Base-by-base conservation (phyloP, 2,329 filamentous ascomycete genomes). In the Ophiostoma ips region DNA sequence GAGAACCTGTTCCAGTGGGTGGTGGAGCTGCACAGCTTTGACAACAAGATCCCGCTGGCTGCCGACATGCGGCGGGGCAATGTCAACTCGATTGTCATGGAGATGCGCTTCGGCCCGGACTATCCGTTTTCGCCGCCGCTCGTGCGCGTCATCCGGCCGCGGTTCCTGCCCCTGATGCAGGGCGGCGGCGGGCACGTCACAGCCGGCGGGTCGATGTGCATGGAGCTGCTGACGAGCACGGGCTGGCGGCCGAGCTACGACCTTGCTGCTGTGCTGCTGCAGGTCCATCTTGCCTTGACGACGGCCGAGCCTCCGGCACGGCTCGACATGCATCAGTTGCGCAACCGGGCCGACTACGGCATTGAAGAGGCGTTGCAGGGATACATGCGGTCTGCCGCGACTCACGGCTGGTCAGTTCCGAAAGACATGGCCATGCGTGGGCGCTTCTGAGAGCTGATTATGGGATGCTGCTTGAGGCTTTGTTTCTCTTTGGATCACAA, bases 101-200 rank as follows among this genome's bases (percentile, higher is more conserved):
- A 95, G 64, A 68, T 95, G 38, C 84, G 87, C 2, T 95, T 94
- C 59, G 80, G 84, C 2, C 71, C 76, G 13, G 73, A 83, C 46
- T 94, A 81, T 56, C 89, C 89, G 0, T 77, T 84, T 60, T 74
- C 77, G 1, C 89, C 89, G 3, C 89, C 89, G 0, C 94, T 95
- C 59, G 77, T 94, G 28, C 81, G 89, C 7, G 79, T 95, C 15
- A 75, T 95, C 49, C 78, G 83, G 6, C 89, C 89, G 1, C 81
- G 83, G 5, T 90, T 95, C 62, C 63, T 90, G 18, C 71, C 77
- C 2, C 90, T 90, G 59, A 61, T 68, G 24, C 58, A 69, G 5
- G 87, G 87, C 5, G 89, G 88, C 18, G 89, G 89, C 21, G 88
- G 88, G 0, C 86, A 95, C 62, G 82, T 95, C 53, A 94, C 89